Evolutionary conservation across 805 yeast genomes (phyloP), one percentile per base, ranked within the genome.

Genomic region (Jamesozyma hellenica): DNA sequence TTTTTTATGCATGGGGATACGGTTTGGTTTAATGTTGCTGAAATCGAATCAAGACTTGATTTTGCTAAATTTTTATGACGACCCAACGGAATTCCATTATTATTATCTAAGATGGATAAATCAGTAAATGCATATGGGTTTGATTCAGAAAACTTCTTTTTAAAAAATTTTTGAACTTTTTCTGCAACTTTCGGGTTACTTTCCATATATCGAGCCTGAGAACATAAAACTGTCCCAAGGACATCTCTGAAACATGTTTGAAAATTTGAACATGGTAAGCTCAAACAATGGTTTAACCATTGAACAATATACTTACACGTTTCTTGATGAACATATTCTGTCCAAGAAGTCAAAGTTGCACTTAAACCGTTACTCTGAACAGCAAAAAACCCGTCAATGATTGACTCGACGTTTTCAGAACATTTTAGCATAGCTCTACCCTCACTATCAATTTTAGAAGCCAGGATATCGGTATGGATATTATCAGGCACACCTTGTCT

Each of bases 391-490:
- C 67, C 58, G 7, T 53, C 52, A 4, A 66, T 50, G n/a, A 51
- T 30, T 9, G 57, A 43, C n/a, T 48, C 38, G n/a, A 61, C 28
- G 16, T 53, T 46, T 0, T 47, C 32, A 0, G 70, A 55, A 12
- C 64, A 57, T 38, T 60, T 61, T n/a, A 79, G 46, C 29, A 72
- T 54, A 7, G 74, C 65, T 38, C 77, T 61, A 4, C 85, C 84
- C 33, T 55, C 60, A 1, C 53, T 43, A 44, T 77, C 77, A 36
- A 79, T 69, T 13, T 60, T 59, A 1, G 61, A 53, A 0, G 83
- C 56, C 32, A 60, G 40, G 26, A 56, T 38, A 42, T 60, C 64
- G 3, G 54, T 55, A 35, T 58, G 61, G 18, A 50, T 46, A 38
- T 56, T 57, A 43, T 60, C 64, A 4, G 64, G 64, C 4, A 52